phyloP scores from a whole-genome alignment of 2,329 filamentous ascomycete species.

The Apiospora saccharicola region DNA sequence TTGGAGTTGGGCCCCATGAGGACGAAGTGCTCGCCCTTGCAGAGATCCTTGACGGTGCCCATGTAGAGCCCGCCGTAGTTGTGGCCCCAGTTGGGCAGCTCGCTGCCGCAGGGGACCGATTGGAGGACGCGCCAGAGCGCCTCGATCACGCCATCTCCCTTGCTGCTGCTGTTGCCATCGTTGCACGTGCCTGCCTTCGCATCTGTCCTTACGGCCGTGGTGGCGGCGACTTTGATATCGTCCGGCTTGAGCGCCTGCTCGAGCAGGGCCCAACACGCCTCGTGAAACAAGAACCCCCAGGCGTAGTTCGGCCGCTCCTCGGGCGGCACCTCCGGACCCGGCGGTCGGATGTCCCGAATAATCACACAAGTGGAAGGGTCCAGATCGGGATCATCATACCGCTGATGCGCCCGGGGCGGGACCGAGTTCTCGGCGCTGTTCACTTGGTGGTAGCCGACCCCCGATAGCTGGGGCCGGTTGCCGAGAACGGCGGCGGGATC shows the following conservation, averaged over 20 bases:
- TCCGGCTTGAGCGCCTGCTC: slow-evolving; percentile 35
- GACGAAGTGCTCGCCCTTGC: slow-evolving; percentile 29
- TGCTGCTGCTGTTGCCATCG: too few species aligned
- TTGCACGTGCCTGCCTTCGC: too few species aligned
- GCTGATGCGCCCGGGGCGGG: slow-evolving; percentile 33
- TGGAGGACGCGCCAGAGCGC: slow-evolving; percentile 37
- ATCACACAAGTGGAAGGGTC: slow-evolving; percentile 30
- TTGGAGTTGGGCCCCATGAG: slow-evolving; percentile 29
- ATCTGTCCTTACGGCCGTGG: too few species aligned
- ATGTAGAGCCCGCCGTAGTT: slow-evolving; percentile 38
- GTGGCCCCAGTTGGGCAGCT: slow-evolving; percentile 38
- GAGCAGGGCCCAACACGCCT: slow-evolving; percentile 38
- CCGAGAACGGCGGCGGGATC: not conserved
- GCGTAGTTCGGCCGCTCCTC: slow-evolving; percentile 30
- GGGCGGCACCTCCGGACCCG: slow-evolving; percentile 26
- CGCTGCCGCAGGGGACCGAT: slow-evolving; percentile 34
- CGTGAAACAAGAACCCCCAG: slow-evolving; percentile 39
- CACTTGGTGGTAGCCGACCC: slow-evolving; percentile 32
- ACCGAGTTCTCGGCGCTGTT: slow-evolving; percentile 28
- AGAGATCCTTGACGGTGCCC: slow-evolving; percentile 27
- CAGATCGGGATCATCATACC: slow-evolving; percentile 32
- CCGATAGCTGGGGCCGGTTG: slow-evolving; percentile 33
- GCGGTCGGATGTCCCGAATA: slow-evolving; percentile 33
- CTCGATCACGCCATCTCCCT: slow-evolving; percentile 25
- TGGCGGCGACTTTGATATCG: slow-evolving; percentile 27